Evolutionary conservation across 441 rosid genomes (phyloP), one percentile per base, ranked within the genome.

Genomic region (Viola pubescens): DNA sequence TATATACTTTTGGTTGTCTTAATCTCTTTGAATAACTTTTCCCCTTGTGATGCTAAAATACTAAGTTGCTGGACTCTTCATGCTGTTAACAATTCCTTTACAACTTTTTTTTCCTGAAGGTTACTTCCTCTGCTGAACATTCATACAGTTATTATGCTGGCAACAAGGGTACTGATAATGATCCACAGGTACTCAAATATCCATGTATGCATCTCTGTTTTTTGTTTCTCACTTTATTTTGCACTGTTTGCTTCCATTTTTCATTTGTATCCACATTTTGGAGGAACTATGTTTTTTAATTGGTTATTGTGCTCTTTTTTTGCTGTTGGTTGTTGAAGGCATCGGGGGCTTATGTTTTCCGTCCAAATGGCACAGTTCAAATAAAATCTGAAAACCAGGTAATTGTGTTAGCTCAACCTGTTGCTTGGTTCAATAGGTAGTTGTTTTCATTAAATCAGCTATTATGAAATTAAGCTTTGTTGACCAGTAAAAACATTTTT

Each of bases 281-380:
- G 58, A 34, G 52, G 54, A 41, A 47, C 14, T n/a, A 13, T 47
- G 26, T 68, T 50, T 38, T 45, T 4, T 7, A 10, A 9, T 44
- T 61, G 44, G 52, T 54, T 37, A 48, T 43, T 37, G 57, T 49
- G 58, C 42, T 5, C 9, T 50, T 10, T 55, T 42, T 40, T 50
- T 37, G 65, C 59, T 1, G 19, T 16, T 16, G 19, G 19, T 16
- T 16, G 19, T 71, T 58, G 66, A 73, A 84, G 94, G 85, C 82
- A 63, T 78, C 95, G 6, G 98, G 98, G 67, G 95, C 97, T 37
- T 91, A 91, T 71, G 68, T 91, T 56, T 91, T 91, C 70, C 98
- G 96, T 49, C 98, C 98, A 59, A 91, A 91, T 79, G 83, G 82
- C 58, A 77, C 91, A 58, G 71, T 70, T 70, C 73, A 88, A 44